Conservation (phyloP, 768 basidiomycete species). For the Daedaleopsis sinensis region DNA sequence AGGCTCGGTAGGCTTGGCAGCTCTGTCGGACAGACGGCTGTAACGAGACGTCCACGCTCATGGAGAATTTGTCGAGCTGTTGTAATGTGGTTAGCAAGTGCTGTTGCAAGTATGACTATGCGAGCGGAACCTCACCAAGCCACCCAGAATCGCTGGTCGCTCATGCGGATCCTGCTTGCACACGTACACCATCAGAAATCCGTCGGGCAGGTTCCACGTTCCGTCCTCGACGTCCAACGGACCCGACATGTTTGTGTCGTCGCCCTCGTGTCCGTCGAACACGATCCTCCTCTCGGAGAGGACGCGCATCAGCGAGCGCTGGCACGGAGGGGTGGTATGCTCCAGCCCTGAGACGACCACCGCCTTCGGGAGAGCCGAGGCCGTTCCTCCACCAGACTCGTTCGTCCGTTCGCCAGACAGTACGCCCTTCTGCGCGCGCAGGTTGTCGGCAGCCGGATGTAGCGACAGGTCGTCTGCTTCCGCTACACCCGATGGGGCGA, state of each 20-base stretch:
- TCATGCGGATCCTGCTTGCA: conserved; percentile 66
- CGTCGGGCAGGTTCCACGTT: conserved; percentile 62
- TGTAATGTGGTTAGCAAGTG: background rate
- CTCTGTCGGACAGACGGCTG: conserved; percentile 28
- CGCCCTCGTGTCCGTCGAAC: conserved; percentile 41
- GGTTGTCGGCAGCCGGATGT: conserved; percentile 4
- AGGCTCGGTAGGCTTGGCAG: conserved; percentile 38
- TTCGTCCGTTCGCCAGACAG: conserved; percentile 1
- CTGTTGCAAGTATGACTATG: background rate
- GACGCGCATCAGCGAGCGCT: conserved; percentile 57
- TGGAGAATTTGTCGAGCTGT: conserved; percentile 80
- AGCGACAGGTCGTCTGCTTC: conserved; percentile 1
- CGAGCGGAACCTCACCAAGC: conserved; percentile 51
- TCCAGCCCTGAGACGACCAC: conserved; percentile 77
- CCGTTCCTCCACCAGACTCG: conserved; percentile 14
- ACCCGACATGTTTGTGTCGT: conserved; percentile 29
- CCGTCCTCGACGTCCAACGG: conserved; percentile 32
- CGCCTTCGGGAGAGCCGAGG: conserved; percentile 49
- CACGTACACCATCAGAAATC: conserved; percentile 74
- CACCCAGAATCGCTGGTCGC: conserved; percentile 65
- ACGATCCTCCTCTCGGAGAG: conserved; percentile 54
- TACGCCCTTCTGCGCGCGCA: conserved; percentile 13
- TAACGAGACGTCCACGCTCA: conserved; percentile 66
- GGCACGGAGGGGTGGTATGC: conserved; percentile 52
- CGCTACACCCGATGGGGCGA: conserved; percentile 1